A percentile compares a stretch with the other conserved stretches of the same genome.
These are phyloP conservation scores for Taiwanofungus camphoratus DNA, from an alignment of 1,284 basidiomycete species.

Conservation along the genomic window DNA sequence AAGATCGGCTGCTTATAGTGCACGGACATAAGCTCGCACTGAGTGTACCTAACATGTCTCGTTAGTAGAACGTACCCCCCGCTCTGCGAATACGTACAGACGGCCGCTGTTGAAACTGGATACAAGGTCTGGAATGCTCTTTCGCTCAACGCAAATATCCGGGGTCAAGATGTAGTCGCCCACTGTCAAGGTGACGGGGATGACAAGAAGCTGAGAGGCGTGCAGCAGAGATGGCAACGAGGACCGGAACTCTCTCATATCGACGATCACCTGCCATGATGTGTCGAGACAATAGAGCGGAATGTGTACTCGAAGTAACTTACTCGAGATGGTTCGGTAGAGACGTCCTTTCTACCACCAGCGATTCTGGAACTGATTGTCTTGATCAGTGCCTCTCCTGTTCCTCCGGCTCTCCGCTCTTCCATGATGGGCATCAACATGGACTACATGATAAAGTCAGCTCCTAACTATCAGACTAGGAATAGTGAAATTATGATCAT, in stretches of 20 bases:
- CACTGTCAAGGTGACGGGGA: slow-evolving; percentile 89
- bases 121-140: slow-evolving; percentile 89
- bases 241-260: slow-evolving; percentile 95
- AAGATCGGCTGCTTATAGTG: slow-evolving; percentile 94
- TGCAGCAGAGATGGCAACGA: slow-evolving; percentile 89
- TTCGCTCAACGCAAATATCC: slow-evolving; percentile 94
- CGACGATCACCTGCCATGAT: slow-evolving; percentile 76
- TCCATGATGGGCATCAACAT: slow-evolving; percentile 92
- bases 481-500: slow-evolving; percentile 27
- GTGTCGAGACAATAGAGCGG: not conserved
- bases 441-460: slow-evolving; percentile 44
- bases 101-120: slow-evolving; percentile 91
- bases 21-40: slow-evolving; percentile 95
- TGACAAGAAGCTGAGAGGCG: slow-evolving; percentile 73
- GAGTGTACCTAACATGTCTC: slow-evolving; percentile 68
- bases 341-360: slow-evolving; percentile 74
- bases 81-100: slow-evolving; percentile 52
- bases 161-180: slow-evolving; percentile 96
- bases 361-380: slow-evolving; percentile 87
- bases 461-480: not conserved
- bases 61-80: not conserved
- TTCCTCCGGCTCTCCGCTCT: slow-evolving; percentile 40
- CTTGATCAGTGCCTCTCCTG: slow-evolving; percentile 65
- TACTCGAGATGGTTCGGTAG: slow-evolving; percentile 67
- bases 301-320: slow-evolving; percentile 9